A percentile compares a stretch with the other conserved stretches of the same genome.
Conservation (phyloP, 306 rosid species). For the Lotus japonicus region DNA sequence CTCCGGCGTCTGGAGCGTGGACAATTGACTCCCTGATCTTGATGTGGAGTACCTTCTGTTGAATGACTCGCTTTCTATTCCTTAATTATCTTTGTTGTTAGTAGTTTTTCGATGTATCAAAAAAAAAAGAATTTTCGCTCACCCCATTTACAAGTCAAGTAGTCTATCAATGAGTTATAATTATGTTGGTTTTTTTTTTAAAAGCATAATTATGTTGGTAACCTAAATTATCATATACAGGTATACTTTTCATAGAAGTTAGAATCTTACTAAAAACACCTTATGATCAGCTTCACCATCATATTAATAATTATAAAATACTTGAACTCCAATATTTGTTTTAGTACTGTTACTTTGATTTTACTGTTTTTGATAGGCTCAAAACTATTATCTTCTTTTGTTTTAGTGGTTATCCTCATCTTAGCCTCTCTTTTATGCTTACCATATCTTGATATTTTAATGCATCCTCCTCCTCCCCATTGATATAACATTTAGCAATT, state of each 20-base stretch:
- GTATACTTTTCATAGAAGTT: background rate
- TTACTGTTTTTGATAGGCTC: conserved; percentile 19
- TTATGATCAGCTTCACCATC: background rate
- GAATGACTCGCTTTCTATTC: no score
- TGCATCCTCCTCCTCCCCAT: background rate
- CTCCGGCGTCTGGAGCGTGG: no score
- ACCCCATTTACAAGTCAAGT: background rate
- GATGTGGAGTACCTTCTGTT: no score
- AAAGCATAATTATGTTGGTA: background rate
- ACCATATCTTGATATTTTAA: conserved; percentile 16
- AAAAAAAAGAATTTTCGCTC: background rate
- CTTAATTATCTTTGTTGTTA: no score
- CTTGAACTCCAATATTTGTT: background rate
- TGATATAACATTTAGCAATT: background rate
- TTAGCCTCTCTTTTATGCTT: background rate
- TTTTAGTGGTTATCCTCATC: conserved; percentile 20
- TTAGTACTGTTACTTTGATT: conserved; percentile 8
- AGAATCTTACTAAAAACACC: background rate
- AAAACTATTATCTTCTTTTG: conserved; percentile 5
- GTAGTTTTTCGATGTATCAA: no score
- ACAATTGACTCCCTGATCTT: no score
- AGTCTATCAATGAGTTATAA: no score
- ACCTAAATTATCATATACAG: background rate
- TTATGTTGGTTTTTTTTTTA: background rate
- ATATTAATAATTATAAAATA: no score